These are phyloP conservation scores for Pterulicium gracile DNA, from an alignment of 1,284 basidiomycete species.

Conservation along the genomic window DNA sequence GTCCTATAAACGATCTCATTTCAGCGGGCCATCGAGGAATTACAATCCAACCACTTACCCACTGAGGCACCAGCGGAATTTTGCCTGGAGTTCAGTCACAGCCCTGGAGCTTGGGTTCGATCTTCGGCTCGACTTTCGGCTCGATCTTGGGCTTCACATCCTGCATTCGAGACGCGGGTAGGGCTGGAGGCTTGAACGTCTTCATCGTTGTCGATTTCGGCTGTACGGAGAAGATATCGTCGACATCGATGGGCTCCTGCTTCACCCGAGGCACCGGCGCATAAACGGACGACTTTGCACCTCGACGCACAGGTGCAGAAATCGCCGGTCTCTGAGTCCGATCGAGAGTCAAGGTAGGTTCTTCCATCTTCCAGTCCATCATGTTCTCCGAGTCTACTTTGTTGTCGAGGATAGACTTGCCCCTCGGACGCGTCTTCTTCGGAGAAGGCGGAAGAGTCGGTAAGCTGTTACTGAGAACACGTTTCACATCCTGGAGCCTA, in stretches of 20 bases:
- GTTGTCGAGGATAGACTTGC: neutral
- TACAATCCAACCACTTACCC: constrained; percentile 24
- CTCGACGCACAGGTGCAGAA: constrained; percentile 8
- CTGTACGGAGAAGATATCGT: constrained; percentile 7
- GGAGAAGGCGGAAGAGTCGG: constrained; percentile 5
- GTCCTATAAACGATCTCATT: constrained; percentile 24
- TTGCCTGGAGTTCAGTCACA: constrained; percentile 30
- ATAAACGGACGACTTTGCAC: constrained; percentile 12
- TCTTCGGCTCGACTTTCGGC: neutral
- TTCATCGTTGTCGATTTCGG: neutral
- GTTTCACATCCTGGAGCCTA: constrained; percentile 15
- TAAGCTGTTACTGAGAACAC: constrained; percentile 17
- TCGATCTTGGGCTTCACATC: neutral
- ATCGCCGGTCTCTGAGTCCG: constrained; percentile 27
- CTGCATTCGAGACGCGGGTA: neutral
- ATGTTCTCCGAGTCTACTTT: neutral
- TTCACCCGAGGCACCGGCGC: constrained; percentile 21
- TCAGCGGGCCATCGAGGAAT: constrained; percentile 3
- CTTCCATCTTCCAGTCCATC: neutral
- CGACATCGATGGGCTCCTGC: constrained; percentile 23
- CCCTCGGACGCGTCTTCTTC: neutral
- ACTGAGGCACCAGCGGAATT: constrained; percentile 43
- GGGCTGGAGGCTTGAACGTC: neutral
- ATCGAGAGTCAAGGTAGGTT: constrained; percentile 2
- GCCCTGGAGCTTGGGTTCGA: constrained; percentile 15